These are phyloP conservation scores for Claviceps spartinae DNA, from an alignment of 2,329 filamentous ascomycete genomes.

Conservation along the genomic window DNA sequence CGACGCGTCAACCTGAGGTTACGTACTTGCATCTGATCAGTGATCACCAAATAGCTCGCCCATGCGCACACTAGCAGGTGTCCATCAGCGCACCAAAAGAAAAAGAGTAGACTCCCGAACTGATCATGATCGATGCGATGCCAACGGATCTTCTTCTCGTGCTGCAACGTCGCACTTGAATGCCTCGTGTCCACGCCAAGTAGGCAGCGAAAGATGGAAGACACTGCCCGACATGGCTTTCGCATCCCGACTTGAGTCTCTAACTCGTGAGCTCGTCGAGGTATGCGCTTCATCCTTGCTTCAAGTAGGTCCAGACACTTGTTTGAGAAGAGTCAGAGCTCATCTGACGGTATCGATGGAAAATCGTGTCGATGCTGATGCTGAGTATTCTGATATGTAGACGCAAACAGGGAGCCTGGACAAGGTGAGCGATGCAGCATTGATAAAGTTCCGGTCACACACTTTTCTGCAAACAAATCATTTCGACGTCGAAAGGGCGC, in stretches of 20 bases:
- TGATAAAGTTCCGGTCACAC: constrained; percentile 39
- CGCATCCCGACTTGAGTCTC: constrained; percentile 46
- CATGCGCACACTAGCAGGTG: not conserved
- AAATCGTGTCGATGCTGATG: not conserved
- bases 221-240: constrained; percentile 49
- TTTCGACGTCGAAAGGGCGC: constrained; percentile 52
- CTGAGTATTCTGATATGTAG: constrained; percentile 8
- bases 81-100: not conserved
- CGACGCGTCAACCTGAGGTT: not conserved
- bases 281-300: constrained; percentile 42
- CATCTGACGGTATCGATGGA: not conserved
- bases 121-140: not conserved
- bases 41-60: not conserved
- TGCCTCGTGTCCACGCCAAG: not conserved
- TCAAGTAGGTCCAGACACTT: constrained; percentile 27
- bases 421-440: constrained; percentile 31
- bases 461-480: constrained; percentile 57
- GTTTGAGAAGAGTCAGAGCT: not conserved
- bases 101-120: too few relatives aligned
- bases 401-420: constrained; percentile 25
- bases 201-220: constrained; percentile 3
- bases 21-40: not conserved
- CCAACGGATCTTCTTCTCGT: not conserved
- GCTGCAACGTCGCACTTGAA: not conserved
- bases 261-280: constrained; percentile 59